phyloP scores from a whole-genome alignment of 805 yeast genomes.

The Yarrowia sp. region DNA sequence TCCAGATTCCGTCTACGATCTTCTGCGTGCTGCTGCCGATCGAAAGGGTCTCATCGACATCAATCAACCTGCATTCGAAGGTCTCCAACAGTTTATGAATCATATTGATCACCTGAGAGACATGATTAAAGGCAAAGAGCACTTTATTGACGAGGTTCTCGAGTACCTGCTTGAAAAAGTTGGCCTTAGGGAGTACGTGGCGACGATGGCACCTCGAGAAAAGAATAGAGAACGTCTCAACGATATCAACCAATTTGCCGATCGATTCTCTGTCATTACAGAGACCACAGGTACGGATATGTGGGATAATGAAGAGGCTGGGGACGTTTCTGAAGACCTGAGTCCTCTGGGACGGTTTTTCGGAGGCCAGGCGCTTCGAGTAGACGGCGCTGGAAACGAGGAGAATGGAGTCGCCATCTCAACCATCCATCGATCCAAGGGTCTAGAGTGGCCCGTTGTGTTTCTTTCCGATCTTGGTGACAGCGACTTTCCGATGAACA shows the following conservation, averaged over 20 bases:
- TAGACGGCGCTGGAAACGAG: conserved; percentile 35
- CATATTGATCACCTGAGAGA: conserved; percentile 6
- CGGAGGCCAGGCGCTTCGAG: conserved; percentile 42
- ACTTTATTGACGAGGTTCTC: conserved; percentile 24
- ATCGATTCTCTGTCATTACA: conserved; percentile 27
- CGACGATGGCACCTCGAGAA: neutral
- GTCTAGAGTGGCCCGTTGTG: conserved; percentile 94
- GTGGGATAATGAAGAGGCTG: conserved; percentile 22
- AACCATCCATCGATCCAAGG: conserved; percentile 92
- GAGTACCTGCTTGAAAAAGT: conserved; percentile 23
- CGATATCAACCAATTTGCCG: conserved; percentile 3
- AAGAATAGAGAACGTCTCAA: conserved; percentile 20
- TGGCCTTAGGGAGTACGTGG: conserved; percentile 5
- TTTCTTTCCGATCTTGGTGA: conserved; percentile 51
- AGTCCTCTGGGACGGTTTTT: conserved; percentile 42
- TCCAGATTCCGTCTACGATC: neutral
- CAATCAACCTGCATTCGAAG: conserved; percentile 9
- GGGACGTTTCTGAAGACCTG: neutral
- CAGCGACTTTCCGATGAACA: conserved; percentile 43
- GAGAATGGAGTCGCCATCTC: conserved; percentile 59
- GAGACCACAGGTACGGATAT: conserved; percentile 1
- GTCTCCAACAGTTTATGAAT: conserved; percentile 18
- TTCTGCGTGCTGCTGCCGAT: conserved; percentile 9
- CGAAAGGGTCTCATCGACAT: conserved; percentile 5
- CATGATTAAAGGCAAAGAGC: conserved; percentile 17